A percentile compares a stretch with the other conserved stretches of the same genome.
phyloP scores from a whole-genome alignment of 192 early-diverging fungal species.

The Coemansia sp. region DNA sequence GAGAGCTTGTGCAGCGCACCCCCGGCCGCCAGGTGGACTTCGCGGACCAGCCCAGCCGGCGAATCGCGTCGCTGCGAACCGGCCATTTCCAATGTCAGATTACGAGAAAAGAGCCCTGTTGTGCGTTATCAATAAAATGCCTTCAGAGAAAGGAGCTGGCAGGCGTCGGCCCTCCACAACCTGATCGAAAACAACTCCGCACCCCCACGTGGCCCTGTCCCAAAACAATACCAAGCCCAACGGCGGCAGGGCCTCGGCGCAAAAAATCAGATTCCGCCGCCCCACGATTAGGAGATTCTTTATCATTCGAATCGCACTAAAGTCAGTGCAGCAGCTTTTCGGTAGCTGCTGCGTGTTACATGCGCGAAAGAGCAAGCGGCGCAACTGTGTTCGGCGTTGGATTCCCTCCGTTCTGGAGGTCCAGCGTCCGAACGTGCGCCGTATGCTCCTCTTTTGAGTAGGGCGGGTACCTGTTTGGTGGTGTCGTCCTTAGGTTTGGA shows the following conservation, averaged over 20 bases:
- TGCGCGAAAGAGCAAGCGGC: slow-evolving; percentile 39
- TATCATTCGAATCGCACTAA: slow-evolving; percentile 30
- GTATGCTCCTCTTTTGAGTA: slow-evolving; percentile 52
- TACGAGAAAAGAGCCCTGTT: too few species aligned
- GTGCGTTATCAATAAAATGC: too few species aligned
- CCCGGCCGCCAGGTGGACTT: slow-evolving; percentile 34
- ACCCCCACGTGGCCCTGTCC: slow-evolving; percentile 10
- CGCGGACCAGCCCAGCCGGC: slow-evolving; percentile 10
- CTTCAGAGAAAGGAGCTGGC: not conserved
- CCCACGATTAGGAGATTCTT: not conserved
- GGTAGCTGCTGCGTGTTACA: slow-evolving; percentile 49
- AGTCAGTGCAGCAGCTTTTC: slow-evolving; percentile 42
- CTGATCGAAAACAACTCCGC: slow-evolving; percentile 9
- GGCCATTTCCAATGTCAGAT: slow-evolving; percentile 17
- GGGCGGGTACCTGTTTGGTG: slow-evolving; percentile 25
- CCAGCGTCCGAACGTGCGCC: slow-evolving; percentile 19
- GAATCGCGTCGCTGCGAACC: slow-evolving; percentile 20
- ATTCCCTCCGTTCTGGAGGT: slow-evolving; percentile 46
- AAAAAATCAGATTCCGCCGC: not conserved
- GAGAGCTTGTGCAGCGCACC: slow-evolving; percentile 44
- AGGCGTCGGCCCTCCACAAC: too few species aligned
- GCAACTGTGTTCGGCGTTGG: slow-evolving; percentile 13
- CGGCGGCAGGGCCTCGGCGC: not conserved
- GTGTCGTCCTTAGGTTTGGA: slow-evolving; percentile 52
- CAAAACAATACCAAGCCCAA: slow-evolving; percentile 10